Evolutionary conservation across 1,139 yeast genomes (phyloP), one percentile per base, ranked within the genome.

Genomic region (Yamadazyma aaseri): DNA sequence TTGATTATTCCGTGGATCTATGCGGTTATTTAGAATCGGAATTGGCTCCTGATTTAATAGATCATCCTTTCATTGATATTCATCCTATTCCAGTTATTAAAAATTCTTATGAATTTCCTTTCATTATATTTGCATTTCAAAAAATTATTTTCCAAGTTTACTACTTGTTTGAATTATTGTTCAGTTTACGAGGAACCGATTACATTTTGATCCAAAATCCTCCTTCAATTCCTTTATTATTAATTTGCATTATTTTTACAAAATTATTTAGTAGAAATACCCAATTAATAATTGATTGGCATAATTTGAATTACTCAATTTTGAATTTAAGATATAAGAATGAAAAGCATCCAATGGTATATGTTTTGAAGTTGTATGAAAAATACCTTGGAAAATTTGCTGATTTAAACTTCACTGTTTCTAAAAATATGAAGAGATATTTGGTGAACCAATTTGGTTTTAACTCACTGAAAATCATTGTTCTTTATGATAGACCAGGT

Each of bases 151-250:
- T 57, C 5, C 97, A 90, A 59, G 54, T 78, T 5, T 52, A 53
- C 31, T 61, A 63, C 24, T 56, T 86, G 21, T 51, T 71, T 26
- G 41, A 45, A 15, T 51, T 83, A 24, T 58, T 87, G 34, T 66
- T 75, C 55, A 52, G 65, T 26, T 61, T 85, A 25, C 66, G 83
- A 36, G 86, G 83, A 9, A 73, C 81, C 26, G 76, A 82, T 42
- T 87, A 69, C 48, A 68, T 89, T n/a, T 48, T 90, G 55, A 72
- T 90, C 17, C 96, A 92, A 62, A 92, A 90, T 55, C 99, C 99
- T 1, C 99, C 99, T 0, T 78, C 89, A 4, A 72, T 94, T 29
- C 99, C 99, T 1, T 66, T 87, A 4, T 63, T 94, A 22, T 73
- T 82, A 0, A 64, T 90, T 6, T 71, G 78, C 1, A 73, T 84